Percentiles rank a stretch among this genome's conserved stretches.
Evolutionary conservation across 108 stramenopile genomes (phyloP).

Genomic region (Cyclostephanos tholiformis): DNA sequence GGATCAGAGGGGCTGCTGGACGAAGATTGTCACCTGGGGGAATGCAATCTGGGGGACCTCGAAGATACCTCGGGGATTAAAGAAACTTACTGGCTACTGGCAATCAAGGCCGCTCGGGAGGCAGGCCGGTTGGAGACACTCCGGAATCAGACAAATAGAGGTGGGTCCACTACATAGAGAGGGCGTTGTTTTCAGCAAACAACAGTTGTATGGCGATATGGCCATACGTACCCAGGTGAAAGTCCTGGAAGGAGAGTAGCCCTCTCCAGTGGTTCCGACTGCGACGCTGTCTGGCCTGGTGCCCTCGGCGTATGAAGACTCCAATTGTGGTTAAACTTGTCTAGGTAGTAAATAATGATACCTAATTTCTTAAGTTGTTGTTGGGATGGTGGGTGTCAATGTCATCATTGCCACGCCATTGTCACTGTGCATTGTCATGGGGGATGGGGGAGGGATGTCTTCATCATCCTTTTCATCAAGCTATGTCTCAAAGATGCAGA

Average conservation of each 20-base stretch:
- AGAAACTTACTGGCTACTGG: not conserved
- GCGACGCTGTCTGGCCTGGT: not conserved
- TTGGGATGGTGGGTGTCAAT: too few species aligned
- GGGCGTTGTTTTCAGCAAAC: not conserved
- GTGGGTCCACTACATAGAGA: not conserved
- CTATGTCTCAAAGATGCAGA: too few species aligned
- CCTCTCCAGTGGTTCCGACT: not conserved
- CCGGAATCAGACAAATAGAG: too few species aligned
- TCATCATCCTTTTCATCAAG: too few species aligned
- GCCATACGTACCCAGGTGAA: not conserved
- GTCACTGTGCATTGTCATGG: too few species aligned
- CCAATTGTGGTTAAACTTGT: not conserved
- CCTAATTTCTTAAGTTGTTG: too few species aligned
- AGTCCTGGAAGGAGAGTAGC: not conserved
- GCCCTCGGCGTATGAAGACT: not conserved
- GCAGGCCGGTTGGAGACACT: not conserved
- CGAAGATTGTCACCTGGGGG: conserved; percentile 9
- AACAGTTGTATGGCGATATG: not conserved
- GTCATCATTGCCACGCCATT: too few species aligned
- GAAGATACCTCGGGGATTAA: not conserved
- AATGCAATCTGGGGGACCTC: conserved; percentile 7
- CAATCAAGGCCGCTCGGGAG: not conserved
- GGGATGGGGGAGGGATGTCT: too few species aligned
- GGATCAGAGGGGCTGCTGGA: not conserved
- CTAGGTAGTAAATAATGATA: not conserved